A percentile compares a stretch with the other conserved stretches of the same genome.
Evolutionary conservation across 805 yeast species (phyloP).

Genomic region (Myxozyma neotropica): DNA sequence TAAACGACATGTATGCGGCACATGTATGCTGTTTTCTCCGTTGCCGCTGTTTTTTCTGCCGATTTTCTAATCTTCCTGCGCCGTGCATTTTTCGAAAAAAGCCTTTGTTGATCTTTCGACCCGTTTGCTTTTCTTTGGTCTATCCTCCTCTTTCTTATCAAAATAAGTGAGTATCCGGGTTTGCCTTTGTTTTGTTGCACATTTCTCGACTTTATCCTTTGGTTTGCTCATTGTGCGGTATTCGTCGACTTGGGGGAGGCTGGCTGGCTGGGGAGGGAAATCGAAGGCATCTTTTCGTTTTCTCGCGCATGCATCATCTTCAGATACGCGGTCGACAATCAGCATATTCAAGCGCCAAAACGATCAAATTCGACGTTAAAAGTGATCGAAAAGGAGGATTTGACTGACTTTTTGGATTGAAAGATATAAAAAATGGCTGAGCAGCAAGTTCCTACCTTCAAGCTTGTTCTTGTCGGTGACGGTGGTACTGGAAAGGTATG

Average conservation of each 20-base stretch:
- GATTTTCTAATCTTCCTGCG: slow-evolving; percentile 19
- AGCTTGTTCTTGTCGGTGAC: slow-evolving; percentile 98
- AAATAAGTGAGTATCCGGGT: background rate
- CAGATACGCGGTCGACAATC: background rate
- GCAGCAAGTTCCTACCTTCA: slow-evolving; percentile 83
- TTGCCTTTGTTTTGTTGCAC: background rate
- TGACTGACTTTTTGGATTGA: background rate
- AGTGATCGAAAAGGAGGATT: too few relatives aligned
- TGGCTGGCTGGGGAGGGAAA: background rate
- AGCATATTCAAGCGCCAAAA: background rate
- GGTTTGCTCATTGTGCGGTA: background rate
- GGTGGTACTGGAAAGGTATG: slow-evolving; percentile 99
- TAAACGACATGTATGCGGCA: background rate
- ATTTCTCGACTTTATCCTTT: background rate
- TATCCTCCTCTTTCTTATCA: background rate
- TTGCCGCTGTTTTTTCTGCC: slow-evolving; percentile 16
- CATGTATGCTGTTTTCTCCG: background rate
- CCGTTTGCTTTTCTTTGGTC: background rate
- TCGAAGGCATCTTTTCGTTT: too few relatives aligned
- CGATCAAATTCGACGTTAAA: background rate
- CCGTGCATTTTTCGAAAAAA: background rate
- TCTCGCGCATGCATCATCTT: too few relatives aligned
- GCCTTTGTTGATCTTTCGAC: slow-evolving; percentile 6
- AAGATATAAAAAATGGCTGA: slow-evolving; percentile 27
- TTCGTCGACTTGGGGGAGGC: background rate